phyloP scores from a whole-genome alignment of 805 yeast genomes.

The Grigorovia transvaalensis region DNA sequence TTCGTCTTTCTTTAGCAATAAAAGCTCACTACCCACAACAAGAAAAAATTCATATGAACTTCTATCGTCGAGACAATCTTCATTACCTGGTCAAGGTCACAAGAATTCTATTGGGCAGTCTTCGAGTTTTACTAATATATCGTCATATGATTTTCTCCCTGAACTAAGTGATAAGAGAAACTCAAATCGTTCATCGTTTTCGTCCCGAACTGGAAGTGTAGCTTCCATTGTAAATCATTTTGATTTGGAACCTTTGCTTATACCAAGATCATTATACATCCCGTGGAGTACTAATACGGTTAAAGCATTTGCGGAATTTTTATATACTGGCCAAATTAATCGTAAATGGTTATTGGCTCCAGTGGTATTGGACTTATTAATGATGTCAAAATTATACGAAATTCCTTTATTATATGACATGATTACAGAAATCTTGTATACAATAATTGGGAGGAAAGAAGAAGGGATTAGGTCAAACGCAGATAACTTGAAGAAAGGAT shows the following conservation, averaged over 20 bases:
- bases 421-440: slow-evolving; percentile 57
- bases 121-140: slow-evolving; percentile 1
- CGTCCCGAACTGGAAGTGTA: neutral
- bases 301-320: slow-evolving; percentile 57
- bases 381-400: slow-evolving; percentile 55
- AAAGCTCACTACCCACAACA: neutral
- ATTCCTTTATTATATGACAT: slow-evolving; percentile 62
- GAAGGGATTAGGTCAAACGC: slow-evolving; percentile 22
- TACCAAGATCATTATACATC: slow-evolving; percentile 59
- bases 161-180: neutral
- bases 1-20: neutral
- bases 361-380: slow-evolving; percentile 51
- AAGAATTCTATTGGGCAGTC: neutral
- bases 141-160: neutral
- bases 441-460: slow-evolving; percentile 61
- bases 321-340: slow-evolving; percentile 73
- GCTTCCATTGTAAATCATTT: slow-evolving; percentile 5
- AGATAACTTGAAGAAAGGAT: slow-evolving; percentile 10
- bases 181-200: neutral
- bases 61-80: slow-evolving; percentile 1
- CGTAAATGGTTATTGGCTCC: slow-evolving; percentile 66
- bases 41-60: slow-evolving; percentile 2
- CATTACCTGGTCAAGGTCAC: neutral
- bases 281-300: slow-evolving; percentile 57
- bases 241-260: slow-evolving; percentile 47